Conservation (phyloP, 305 asterid species). For the Ilex paraguariensis region DNA sequence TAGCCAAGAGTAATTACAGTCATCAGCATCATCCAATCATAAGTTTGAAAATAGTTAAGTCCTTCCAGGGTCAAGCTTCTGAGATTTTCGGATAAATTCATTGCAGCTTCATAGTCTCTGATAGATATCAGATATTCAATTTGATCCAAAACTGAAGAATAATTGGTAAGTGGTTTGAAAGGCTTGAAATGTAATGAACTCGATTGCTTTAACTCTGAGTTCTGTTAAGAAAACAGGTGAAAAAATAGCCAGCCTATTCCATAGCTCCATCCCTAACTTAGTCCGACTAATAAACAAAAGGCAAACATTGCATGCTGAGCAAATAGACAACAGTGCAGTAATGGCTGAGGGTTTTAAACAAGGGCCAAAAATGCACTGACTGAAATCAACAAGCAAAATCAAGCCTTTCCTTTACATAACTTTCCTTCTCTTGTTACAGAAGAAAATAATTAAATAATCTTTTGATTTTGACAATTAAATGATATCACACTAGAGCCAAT, state of each 20-base stretch:
- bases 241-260: too few species aligned
- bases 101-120: constrained; percentile 63
- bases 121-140: constrained; percentile 60
- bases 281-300: too few species aligned
- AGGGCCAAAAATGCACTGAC: too few species aligned
- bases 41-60: constrained; percentile 91
- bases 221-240: constrained; percentile 32
- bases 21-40: constrained; percentile 98
- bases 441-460: too few species aligned
- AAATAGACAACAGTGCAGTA: too few species aligned
- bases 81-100: constrained; percentile 62
- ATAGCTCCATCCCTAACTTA: too few species aligned
- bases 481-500: not conserved
- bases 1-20: constrained; percentile 83
- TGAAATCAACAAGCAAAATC: too few species aligned
- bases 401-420: too few species aligned
- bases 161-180: constrained; percentile 67
- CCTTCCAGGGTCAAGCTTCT: constrained; percentile 85
- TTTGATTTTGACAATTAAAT: not conserved
- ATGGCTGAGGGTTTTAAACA: too few species aligned
- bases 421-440: too few species aligned
- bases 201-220: constrained; percentile 64
- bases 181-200: constrained; percentile 71
- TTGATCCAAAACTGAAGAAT: constrained; percentile 44
- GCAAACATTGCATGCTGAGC: too few species aligned